Evolutionary conservation across 345 rosid genomes (phyloP).

Genomic region (Corchorus capsularis): DNA sequence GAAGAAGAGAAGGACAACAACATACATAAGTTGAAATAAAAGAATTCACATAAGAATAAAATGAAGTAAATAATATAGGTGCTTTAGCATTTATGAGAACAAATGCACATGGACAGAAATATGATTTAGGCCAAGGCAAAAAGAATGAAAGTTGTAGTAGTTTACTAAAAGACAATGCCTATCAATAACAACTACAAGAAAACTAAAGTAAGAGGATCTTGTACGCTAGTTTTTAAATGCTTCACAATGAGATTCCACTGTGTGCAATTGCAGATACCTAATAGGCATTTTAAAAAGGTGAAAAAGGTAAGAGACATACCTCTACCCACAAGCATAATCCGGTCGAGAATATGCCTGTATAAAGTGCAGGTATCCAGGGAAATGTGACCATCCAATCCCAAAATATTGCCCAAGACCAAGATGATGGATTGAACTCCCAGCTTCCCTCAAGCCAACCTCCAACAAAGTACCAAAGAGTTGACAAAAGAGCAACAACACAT

Average conservation of each 20-base stretch:
- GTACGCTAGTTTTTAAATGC: neutral
- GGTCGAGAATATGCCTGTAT: conserved; percentile 61
- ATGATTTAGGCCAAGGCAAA: neutral
- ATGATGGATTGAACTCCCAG: conserved; percentile 32
- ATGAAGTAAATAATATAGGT: neutral
- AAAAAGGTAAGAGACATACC: conserved; percentile 35
- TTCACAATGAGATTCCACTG: neutral
- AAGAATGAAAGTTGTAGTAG: neutral
- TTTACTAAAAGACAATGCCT: neutral
- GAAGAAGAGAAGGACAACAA: neutral
- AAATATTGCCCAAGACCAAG: conserved; percentile 49
- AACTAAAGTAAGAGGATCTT: neutral
- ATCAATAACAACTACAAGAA: neutral
- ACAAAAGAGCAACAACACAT: conserved; percentile 47
- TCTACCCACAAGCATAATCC: conserved; percentile 67
- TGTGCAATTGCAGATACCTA: neutral
- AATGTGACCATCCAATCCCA: conserved; percentile 48
- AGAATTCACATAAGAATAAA: neutral
- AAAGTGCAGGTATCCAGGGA: conserved; percentile 72
- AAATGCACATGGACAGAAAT: neutral
- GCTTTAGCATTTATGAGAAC: neutral
- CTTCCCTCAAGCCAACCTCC: conserved; percentile 36
- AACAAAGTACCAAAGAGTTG: conserved; percentile 48
- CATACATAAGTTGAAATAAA: neutral
- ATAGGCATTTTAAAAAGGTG: neutral